Evolutionary conservation across 1,139 yeast species (phyloP).

Genomic region (Yamadazyma mexicana): DNA sequence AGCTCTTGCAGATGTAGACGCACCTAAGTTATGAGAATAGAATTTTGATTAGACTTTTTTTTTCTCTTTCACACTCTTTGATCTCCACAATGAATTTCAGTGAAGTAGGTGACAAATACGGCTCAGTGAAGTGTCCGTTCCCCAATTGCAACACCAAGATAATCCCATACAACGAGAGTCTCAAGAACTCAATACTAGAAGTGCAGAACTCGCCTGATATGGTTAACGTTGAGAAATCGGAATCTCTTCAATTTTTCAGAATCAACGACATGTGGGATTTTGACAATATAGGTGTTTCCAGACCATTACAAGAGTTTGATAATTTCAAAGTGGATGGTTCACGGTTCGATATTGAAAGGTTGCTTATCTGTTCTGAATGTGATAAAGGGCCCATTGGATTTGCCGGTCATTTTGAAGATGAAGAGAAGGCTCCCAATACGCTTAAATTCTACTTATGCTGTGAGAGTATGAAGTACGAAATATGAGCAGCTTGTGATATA

Average conservation of each 20-base stretch:
- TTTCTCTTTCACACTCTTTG: no score
- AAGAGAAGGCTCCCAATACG: slow-evolving; percentile 32
- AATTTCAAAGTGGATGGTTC: slow-evolving; percentile 15
- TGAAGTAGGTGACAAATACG: slow-evolving; percentile 6
- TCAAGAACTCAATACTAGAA: slow-evolving; percentile 13
- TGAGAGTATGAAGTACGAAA: slow-evolving; percentile 40
- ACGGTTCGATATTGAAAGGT: slow-evolving; percentile 42
- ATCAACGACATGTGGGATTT: slow-evolving; percentile 71
- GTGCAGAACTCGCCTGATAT: slow-evolving; percentile 33
- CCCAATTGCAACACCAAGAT: slow-evolving; percentile 35
- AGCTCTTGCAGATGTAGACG: slow-evolving; percentile 23
- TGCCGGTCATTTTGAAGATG: slow-evolving; percentile 45
- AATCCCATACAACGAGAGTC: slow-evolving; percentile 23
- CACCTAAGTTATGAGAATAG: slow-evolving; percentile 7
- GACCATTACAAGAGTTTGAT: slow-evolving; percentile 30
- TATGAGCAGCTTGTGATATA: neutral
- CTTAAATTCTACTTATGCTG: slow-evolving; percentile 45
- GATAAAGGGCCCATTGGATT: slow-evolving; percentile 75
- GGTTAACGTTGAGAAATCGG: slow-evolving; percentile 20
- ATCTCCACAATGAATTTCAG: slow-evolving; percentile 10
- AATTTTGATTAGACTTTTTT: neutral
- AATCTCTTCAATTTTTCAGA: slow-evolving; percentile 28
- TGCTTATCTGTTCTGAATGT: slow-evolving; percentile 69
- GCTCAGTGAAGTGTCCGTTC: slow-evolving; percentile 32
- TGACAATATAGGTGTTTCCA: slow-evolving; percentile 74